Conservation (phyloP, 1,284 basidiomycete species). For the Trichosporon faecale region DNA sequence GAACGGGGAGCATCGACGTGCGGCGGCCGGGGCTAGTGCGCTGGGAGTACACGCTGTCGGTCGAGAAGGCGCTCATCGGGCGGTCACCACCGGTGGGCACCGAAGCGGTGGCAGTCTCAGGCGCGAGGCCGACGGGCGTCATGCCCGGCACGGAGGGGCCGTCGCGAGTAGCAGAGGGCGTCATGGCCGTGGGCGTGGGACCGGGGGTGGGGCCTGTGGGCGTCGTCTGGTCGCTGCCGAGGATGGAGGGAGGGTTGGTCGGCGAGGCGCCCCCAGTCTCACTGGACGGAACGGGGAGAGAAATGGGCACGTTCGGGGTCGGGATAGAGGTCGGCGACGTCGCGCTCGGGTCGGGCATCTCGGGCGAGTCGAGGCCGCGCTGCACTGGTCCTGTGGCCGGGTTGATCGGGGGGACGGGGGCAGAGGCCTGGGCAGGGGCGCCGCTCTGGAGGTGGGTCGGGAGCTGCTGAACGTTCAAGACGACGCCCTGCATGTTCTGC, state of each 20-base stretch:
- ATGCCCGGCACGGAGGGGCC: neutral
- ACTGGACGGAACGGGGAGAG: neutral
- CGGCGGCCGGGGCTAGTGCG: neutral
- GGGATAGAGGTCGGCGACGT: constrained; percentile 8
- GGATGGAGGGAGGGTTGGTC: neutral
- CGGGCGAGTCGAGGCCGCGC: constrained; percentile 9
- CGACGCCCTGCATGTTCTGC: neutral
- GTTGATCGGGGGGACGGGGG: neutral
- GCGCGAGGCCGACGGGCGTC: neutral
- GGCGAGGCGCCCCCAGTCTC: neutral
- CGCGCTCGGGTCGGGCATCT: constrained; percentile 8
- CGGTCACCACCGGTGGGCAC: neutral
- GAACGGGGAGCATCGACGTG: neutral
- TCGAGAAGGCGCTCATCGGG: neutral
- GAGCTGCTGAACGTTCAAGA: neutral
- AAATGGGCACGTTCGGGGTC: neutral
- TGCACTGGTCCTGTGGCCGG: neutral
- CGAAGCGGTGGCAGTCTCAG: neutral
- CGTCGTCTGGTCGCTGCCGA: neutral
- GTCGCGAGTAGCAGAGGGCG: neutral
- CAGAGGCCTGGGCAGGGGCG: neutral
- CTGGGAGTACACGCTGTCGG: neutral
- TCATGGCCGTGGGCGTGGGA: neutral
- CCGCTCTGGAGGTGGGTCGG: neutral
- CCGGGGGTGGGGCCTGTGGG: neutral